A percentile compares a stretch with the other conserved stretches of the same genome.
phyloP scores from a whole-genome alignment of 2,329 filamentous ascomycete species.

The Bipolaris victoriae region DNA sequence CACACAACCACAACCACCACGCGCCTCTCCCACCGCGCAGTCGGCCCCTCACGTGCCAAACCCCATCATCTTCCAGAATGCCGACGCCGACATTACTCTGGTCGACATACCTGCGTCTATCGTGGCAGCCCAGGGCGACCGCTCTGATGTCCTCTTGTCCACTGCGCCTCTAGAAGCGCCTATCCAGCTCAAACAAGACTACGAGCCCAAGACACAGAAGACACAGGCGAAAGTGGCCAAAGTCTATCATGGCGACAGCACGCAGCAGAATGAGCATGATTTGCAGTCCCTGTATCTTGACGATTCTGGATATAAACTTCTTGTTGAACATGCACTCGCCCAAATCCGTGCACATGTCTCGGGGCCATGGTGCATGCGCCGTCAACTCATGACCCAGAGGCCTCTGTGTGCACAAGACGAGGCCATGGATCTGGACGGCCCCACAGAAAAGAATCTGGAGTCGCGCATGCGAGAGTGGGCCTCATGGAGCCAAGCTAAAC shows the following conservation, averaged over 20 bases:
- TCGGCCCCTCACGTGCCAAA: neutral
- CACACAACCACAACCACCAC: conserved; percentile 5
- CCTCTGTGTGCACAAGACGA: conserved; percentile 18
- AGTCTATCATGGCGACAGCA: conserved; percentile 33
- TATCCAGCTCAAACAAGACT: conserved; percentile 56
- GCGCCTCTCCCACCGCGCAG: neutral
- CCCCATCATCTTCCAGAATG: conserved; percentile 61
- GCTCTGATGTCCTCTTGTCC: conserved; percentile 55
- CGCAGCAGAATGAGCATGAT: conserved; percentile 40
- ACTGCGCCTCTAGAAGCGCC: conserved; percentile 53
- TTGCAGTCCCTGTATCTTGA: conserved; percentile 12
- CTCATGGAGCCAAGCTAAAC: conserved; percentile 28
- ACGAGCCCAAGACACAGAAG: conserved; percentile 59
- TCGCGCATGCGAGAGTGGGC: conserved; percentile 40
- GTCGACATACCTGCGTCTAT: conserved; percentile 75
- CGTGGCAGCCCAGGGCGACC: conserved; percentile 65
- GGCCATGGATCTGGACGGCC: conserved; percentile 26
- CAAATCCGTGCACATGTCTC: conserved; percentile 37
- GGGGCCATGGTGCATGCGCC: conserved; percentile 35
- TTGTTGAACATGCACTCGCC: conserved; percentile 51
- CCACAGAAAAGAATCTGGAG: conserved; percentile 38
- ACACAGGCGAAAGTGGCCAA: conserved; percentile 53
- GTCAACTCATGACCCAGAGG: conserved; percentile 30
- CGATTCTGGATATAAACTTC: conserved; percentile 33
- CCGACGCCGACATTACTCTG: conserved; percentile 59